phyloP scores from a whole-genome alignment of 2,329 filamentous ascomycete genomes.

The Stagonosporopsis cucurbitacearum region DNA sequence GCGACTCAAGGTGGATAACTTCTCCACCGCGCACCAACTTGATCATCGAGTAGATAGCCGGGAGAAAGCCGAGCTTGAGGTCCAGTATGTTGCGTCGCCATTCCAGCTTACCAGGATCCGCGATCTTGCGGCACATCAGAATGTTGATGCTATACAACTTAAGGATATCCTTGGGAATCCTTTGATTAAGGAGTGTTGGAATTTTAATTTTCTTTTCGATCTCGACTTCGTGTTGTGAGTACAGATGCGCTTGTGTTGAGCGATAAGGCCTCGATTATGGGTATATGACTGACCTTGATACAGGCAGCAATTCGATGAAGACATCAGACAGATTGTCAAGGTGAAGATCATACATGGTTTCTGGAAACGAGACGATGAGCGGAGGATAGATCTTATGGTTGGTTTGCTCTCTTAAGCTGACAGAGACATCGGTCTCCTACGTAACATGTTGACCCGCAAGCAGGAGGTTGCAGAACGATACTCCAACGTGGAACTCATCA shows the following conservation, averaged over 20 bases:
- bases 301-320: conserved; percentile 61
- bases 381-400: conserved; percentile 64
- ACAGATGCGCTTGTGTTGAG: too few species aligned
- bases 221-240: conserved; percentile 65
- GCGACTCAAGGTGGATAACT: neutral
- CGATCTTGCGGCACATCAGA: conserved; percentile 65
- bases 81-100: conserved; percentile 62
- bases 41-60: neutral
- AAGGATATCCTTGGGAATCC: conserved; percentile 75
- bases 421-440: neutral
- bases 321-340: conserved; percentile 59
- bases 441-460: conserved; percentile 14
- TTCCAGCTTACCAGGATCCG: conserved; percentile 74
- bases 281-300: conserved; percentile 6
- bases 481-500: conserved; percentile 72
- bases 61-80: neutral
- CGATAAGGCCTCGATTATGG: neutral
- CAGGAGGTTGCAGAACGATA: conserved; percentile 68
- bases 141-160: conserved; percentile 70
- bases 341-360: conserved; percentile 69
- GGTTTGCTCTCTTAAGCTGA: neutral
- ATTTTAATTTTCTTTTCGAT: conserved; percentile 73
- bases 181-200: conserved; percentile 73
- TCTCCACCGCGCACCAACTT: neutral
- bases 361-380: conserved; percentile 71